Conservation (phyloP, 768 basidiomycete genomes). For the Agrocybe pediades region DNA sequence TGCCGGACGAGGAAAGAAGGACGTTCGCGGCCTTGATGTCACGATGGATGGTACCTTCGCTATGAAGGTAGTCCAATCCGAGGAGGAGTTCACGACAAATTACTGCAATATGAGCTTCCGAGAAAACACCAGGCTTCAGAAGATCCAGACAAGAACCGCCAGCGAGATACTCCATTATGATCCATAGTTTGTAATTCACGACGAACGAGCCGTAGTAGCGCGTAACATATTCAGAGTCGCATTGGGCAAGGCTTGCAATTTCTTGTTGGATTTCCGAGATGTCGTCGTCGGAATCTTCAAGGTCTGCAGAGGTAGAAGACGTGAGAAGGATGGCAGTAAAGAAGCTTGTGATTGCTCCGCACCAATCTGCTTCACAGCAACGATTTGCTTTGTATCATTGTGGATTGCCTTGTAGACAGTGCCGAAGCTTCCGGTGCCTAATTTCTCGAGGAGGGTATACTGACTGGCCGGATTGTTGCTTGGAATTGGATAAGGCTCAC, state of each 20-base stretch:
- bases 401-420: slow-evolving; percentile 98
- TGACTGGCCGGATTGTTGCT: slow-evolving; percentile 85
- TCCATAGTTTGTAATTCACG: slow-evolving; percentile 97
- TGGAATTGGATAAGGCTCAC: slow-evolving; percentile 70
- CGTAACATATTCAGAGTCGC: slow-evolving; percentile 96
- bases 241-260: slow-evolving; percentile 93
- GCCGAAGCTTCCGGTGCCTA: slow-evolving; percentile 97
- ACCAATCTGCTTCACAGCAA: slow-evolving; percentile 99
- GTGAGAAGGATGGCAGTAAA: slow-evolving; percentile 5
- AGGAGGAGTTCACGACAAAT: slow-evolving; percentile 90
- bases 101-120: slow-evolving; percentile 93
- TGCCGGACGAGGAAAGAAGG: slow-evolving; percentile 85
- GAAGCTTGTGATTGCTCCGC: slow-evolving; percentile 24
- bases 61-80: slow-evolving; percentile 95
- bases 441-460: slow-evolving; percentile 91
- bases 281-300: slow-evolving; percentile 98
- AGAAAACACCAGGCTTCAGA: slow-evolving; percentile 87
- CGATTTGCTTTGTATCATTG: slow-evolving; percentile 90
- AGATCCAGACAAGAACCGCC: slow-evolving; percentile 99
- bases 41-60: slow-evolving; percentile 94
- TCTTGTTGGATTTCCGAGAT: slow-evolving; percentile 99
- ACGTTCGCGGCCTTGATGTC: slow-evolving; percentile 99
- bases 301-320: slow-evolving; percentile 53
- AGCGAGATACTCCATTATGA: slow-evolving; percentile 98
- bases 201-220: slow-evolving; percentile 97